Evolutionary conservation across 2,329 filamentous ascomycete species (phyloP).

Genomic region (Venturia oleaginea): DNA sequence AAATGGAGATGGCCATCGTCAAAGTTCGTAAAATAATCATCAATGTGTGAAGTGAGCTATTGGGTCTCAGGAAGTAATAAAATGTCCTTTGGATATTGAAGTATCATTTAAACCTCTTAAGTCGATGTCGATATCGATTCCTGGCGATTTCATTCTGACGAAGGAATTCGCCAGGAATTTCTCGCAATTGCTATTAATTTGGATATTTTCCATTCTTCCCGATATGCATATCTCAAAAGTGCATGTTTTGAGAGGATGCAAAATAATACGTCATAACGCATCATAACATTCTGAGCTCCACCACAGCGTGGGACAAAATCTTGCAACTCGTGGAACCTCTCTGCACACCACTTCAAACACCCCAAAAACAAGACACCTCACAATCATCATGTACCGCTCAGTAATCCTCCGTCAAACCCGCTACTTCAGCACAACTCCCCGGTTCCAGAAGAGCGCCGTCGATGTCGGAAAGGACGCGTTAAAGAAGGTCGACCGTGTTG

Average conservation of each 20-base stretch:
- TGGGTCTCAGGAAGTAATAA: no score
- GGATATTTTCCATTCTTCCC: background rate
- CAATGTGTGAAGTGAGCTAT: no score
- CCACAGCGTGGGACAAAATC: background rate
- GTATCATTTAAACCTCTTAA: no score
- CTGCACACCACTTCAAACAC: background rate
- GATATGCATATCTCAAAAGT: background rate
- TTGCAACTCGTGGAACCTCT: background rate
- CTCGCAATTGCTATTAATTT: background rate
- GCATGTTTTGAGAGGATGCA: no score
- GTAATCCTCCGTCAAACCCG: constrained; percentile 35
- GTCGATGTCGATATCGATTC: no score
- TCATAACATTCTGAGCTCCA: background rate
- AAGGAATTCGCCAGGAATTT: background rate
- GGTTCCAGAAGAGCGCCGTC: constrained; percentile 41
- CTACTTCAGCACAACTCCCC: constrained; percentile 46
- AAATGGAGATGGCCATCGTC: no score
- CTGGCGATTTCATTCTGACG: no score
- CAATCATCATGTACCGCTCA: constrained; percentile 37
- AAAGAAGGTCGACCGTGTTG: constrained; percentile 47
- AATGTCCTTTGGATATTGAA: no score
- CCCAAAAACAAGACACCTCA: background rate
- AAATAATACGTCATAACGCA: background rate
- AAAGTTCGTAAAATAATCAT: no score
- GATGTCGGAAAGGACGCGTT: constrained; percentile 49